These are phyloP conservation scores for Cryptosporidium sp. DNA, from an alignment of 169 alveolate species.

Conservation along the genomic window DNA sequence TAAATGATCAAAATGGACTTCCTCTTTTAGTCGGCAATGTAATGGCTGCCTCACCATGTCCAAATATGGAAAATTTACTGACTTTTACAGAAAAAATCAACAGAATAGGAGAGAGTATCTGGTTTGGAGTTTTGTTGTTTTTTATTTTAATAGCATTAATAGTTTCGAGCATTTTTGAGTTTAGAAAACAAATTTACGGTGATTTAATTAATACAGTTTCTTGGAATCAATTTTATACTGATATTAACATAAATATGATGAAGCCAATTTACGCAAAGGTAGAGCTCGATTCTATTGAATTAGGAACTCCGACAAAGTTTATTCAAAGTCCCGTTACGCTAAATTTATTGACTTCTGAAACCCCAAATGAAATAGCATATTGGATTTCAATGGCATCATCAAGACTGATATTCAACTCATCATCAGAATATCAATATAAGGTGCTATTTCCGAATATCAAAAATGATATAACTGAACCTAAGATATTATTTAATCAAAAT, in stretches of 20 bases:
- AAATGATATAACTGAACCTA: background rate
- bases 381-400: conserved; percentile 41
- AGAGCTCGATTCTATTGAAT: background rate
- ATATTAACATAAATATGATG: conserved; percentile 15
- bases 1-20: conserved; percentile 55
- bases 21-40: conserved; percentile 61
- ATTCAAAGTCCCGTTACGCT: background rate
- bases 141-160: conserved; percentile 13
- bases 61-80: conserved; percentile 65
- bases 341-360: conserved; percentile 11
- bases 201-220: conserved; percentile 15
- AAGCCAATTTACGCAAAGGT: conserved; percentile 25
- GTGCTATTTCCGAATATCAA: conserved; percentile 22
- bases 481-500: conserved; percentile 31
- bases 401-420: conserved; percentile 13
- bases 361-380: conserved; percentile 28
- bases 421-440: conserved; percentile 23
- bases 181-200: conserved; percentile 1
- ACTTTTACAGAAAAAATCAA: conserved; percentile 67
- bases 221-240: conserved; percentile 43
- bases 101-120: conserved; percentile 43
- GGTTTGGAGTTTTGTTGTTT: conserved; percentile 29
- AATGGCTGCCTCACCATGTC: conserved; percentile 57
- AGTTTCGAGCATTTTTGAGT: conserved; percentile 9
- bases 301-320: background rate